Evolutionary conservation across 495 filamentous ascomycete genomes (phyloP), one percentile per base, ranked within the genome.

Genomic region (Penicillium malachiteum): DNA sequence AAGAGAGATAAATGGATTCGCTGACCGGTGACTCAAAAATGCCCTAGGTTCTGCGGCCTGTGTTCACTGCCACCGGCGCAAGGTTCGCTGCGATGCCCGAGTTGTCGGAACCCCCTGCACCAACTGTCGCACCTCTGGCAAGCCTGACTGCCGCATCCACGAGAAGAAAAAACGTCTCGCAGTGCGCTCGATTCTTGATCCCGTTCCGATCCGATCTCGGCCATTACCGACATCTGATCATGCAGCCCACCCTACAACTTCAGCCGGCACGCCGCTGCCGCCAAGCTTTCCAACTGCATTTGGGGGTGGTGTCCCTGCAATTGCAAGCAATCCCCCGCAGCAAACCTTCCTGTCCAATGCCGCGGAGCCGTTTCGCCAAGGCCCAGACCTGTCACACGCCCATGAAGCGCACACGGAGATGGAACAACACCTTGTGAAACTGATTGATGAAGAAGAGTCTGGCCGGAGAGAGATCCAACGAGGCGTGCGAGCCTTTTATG

Each of bases 81-180:
- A 78, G 62, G 74, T 78, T 48, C 74, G 74, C 60, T 78, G 76
- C 49, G 76, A 78, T 65, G 74, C 76, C 40, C 74, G 74, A 47
- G 32, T 69, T 12, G 74, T 78, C 45, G 76, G 76, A 39, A 55
- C 72, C 3, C 76, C 76, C 5, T 78, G 76, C 54, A 73, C 74
- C 35, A 77, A 78, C 55, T 78, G 76, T 57, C 74, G 73, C 47
- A 66, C 71, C 34, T 73, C 73, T 38, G 74, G 74, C 41, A 78
- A 75, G 54, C 35, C 59, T n/a, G 76, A 78, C 56, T 78, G 76
- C 43, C 74, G 70, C 39, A 76, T 78, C 40, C 76, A 78, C 52
- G 76, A 78, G 55, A 78, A 78, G 63, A 77, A 76, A 56, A 78
- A 77, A 52, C 71, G 74, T 14, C 61, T 76, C 42, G 70, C 71